Percentiles rank a stretch among this genome's conserved stretches.
Evolutionary conservation across 139 green algal species (phyloP).

Genomic region (Astrephomene gubernaculifera): DNA sequence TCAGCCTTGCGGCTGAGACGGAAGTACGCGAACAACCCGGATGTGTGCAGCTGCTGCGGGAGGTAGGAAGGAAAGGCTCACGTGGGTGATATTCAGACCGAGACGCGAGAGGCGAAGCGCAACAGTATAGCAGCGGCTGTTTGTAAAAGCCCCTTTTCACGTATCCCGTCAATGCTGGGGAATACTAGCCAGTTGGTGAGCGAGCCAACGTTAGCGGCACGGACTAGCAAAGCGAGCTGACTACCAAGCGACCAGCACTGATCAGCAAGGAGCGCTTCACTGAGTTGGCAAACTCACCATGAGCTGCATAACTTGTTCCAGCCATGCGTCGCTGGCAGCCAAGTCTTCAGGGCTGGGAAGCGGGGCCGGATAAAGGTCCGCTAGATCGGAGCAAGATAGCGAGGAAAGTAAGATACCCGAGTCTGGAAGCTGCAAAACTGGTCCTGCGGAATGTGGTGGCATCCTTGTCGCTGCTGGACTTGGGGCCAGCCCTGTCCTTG

Average conservation of each 20-base stretch:
- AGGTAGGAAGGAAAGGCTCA: too few species aligned
- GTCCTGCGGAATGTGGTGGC: too few species aligned
- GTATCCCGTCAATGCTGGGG: background rate
- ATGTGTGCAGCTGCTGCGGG: background rate
- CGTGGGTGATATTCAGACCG: background rate
- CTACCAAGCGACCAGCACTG: background rate
- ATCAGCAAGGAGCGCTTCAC: background rate
- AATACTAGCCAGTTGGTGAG: background rate
- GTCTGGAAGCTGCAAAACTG: too few species aligned
- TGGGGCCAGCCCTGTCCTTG: too few species aligned
- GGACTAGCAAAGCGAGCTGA: background rate
- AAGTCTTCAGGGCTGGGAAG: background rate
- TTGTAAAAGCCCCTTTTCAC: background rate
- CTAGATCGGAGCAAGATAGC: conserved; percentile 2
- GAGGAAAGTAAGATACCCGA: too few species aligned
- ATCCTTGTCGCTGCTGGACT: too few species aligned
- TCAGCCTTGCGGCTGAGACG: background rate
- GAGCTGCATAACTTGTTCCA: background rate
- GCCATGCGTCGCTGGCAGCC: conserved; percentile 1
- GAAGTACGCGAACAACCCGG: conserved; percentile 10
- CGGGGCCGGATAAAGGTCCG: background rate
- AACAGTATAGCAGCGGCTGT: background rate
- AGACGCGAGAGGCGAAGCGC: background rate
- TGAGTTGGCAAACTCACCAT: background rate
- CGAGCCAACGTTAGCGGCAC: background rate